Base-by-base conservation (phyloP, 345 rosid genomes). In the Luvunga scandens region DNA sequence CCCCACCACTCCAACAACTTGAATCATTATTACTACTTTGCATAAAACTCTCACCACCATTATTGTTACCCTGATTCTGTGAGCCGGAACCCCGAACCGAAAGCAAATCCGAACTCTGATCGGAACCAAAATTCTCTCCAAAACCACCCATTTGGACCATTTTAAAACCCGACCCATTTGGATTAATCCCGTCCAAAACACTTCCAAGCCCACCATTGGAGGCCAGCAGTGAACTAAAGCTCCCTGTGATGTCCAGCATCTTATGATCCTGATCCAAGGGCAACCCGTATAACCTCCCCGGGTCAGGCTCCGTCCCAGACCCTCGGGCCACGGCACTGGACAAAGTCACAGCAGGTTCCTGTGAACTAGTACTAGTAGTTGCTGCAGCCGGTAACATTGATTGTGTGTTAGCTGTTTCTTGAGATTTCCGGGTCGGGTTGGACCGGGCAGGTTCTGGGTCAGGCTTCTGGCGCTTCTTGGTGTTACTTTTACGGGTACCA, bases 401-500 rank as follows among this genome's bases (percentile, higher is more conserved):
- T 45, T 45, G 50, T 13, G 50, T 0, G 50, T 45, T 45, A 18
- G 50, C 50, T 45, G 50, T 13, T 45, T 45, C 50, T 45, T 45
- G 50, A 45, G 38, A 18, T 78, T 82, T 60, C 71, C 77, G 80
- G 33, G 72, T 67, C 79, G 81, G 36, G 68, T 66, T 63, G 82
- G n/a, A 22, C 9, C 74, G 61, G 74, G 38, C 4, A 4, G 74
- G 69, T 53, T 81, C 86, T 31, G 76, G 71, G 45, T 79, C 83
- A 5, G 84, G 64, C 39, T 79, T 85, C 63, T 79, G 85, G 8
- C 82, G 86, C 77, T 88, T 89, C 22, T 79, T 75, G 75, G 67
- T 77, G 57, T 57, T 45, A 84, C 69, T 86, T 84, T 93, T 94
- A 63, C 97, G 94, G 83, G 83, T 87, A 60, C 93, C 92, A 27